Conservation (phyloP, 1,284 basidiomycete species). For the Leccinum olivaceoglutinosum region DNA sequence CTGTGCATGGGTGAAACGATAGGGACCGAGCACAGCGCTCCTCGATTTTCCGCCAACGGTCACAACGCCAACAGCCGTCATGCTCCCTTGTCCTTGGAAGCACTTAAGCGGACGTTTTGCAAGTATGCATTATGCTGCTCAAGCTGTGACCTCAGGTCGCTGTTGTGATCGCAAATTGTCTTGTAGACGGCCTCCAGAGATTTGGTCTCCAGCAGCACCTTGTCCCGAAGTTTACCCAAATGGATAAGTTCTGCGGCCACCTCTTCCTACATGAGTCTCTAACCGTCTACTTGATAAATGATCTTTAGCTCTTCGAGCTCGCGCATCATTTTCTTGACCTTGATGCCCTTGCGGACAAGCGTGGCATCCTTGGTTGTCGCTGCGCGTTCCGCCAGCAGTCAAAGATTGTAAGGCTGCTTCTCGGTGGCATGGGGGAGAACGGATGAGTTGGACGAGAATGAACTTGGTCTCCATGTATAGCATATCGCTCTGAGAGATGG, state of each 20-base stretch:
- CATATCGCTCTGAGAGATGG: conserved; percentile 96
- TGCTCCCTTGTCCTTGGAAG: conserved; percentile 78
- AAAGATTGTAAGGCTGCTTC: conserved; percentile 84
- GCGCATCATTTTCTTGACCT: conserved; percentile 97
- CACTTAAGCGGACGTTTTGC: conserved; percentile 91
- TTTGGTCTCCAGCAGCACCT: conserved; percentile 89
- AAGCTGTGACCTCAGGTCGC: conserved; percentile 91
- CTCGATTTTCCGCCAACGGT: conserved; percentile 90
- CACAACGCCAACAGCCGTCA: conserved; percentile 90
- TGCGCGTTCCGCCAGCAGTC: conserved; percentile 88
- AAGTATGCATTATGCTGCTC: conserved; percentile 99
- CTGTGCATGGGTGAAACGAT: conserved; percentile 95
- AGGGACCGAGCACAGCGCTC: conserved; percentile 87
- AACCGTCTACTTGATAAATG: conserved; percentile 79
- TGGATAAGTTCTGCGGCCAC: conserved; percentile 93
- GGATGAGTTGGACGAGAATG: conserved; percentile 95
- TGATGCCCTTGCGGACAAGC: conserved; percentile 94
- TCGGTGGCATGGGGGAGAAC: conserved; percentile 87
- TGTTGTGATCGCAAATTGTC: conserved; percentile 99
- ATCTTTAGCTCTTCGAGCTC: conserved; percentile 92
- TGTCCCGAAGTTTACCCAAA: conserved; percentile 93
- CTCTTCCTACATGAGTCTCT: conserved; percentile 95
- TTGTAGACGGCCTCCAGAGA: conserved; percentile 95
- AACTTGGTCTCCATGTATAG: conserved; percentile 99
- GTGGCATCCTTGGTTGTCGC: conserved; percentile 96